A percentile compares a stretch with the other conserved stretches of the same genome.
Conservation (phyloP, 148 eudicot species). For the Amaranthus cruentus region DNA sequence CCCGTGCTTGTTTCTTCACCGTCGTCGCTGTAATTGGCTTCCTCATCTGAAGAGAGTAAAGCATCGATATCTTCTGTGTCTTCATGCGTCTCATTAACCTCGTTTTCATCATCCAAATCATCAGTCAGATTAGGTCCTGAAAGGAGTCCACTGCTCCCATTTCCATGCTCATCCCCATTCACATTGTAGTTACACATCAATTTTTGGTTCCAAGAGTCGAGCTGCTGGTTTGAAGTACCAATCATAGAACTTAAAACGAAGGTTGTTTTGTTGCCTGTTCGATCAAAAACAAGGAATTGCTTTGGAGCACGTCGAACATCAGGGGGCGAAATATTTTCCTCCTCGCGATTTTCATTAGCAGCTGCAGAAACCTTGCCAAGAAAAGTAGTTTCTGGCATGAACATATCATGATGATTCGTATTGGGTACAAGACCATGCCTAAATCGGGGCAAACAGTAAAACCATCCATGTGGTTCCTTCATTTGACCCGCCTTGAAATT, state of each 20-base stretch:
- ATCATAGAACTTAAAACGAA: conserved; percentile 52
- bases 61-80: conserved; percentile 89
- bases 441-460: conserved; percentile 40
- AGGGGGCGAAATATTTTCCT: conserved; percentile 10
- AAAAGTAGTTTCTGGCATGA: not conserved
- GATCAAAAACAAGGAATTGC: conserved; percentile 88
- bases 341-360: conserved; percentile 13
- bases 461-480: conserved; percentile 49
- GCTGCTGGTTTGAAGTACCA: conserved; percentile 33
- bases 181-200: conserved; percentile 18
- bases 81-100: conserved; percentile 53
- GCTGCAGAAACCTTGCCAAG: conserved; percentile 23
- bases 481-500: conserved; percentile 33
- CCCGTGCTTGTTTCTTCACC: conserved; percentile 83
- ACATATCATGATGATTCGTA: conserved; percentile 11
- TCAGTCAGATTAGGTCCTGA: conserved; percentile 35
- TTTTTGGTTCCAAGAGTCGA: conserved; percentile 33
- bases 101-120: conserved; percentile 32
- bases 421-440: conserved; percentile 36
- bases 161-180: conserved; percentile 20
- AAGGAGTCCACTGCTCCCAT: conserved; percentile 13
- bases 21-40: conserved; percentile 44
- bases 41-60: conserved; percentile 77
- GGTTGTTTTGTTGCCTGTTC: conserved; percentile 75
- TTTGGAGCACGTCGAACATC: conserved; percentile 35